Percentiles rank a stretch among this genome's conserved stretches.
Conservation (phyloP, 2,329 filamentous ascomycete genomes). For the Aspergillus udagawae region DNA sequence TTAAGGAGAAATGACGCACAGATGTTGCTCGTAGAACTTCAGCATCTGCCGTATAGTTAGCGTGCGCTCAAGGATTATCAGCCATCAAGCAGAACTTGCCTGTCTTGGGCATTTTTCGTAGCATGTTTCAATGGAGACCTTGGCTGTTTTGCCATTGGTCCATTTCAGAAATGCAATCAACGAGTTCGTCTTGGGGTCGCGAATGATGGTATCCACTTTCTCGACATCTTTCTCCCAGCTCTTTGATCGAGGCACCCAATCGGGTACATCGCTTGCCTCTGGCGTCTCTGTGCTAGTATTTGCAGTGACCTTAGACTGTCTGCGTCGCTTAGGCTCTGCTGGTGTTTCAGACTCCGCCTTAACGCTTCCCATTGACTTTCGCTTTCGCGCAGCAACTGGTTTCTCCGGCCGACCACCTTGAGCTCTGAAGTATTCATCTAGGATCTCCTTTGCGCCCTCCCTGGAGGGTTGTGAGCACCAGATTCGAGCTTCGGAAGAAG, state of each 20-base stretch:
- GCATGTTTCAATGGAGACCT: slow-evolving; percentile 37
- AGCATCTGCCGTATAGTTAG: slow-evolving; percentile 38
- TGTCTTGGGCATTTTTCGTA: slow-evolving; percentile 42
- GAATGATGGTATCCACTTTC: slow-evolving; percentile 41
- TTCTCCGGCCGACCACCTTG: slow-evolving; percentile 41
- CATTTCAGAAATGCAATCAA: slow-evolving; percentile 41
- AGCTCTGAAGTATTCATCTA: slow-evolving; percentile 39
- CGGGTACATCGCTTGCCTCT: slow-evolving; percentile 12
- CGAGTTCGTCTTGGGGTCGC: slow-evolving; percentile 28
- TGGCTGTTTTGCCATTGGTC: slow-evolving; percentile 43
- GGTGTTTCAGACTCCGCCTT: slow-evolving; percentile 21
- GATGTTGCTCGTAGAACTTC: slow-evolving; percentile 46
- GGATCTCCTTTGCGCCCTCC: slow-evolving; percentile 36
- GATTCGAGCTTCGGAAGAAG: neutral
- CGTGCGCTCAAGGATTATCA: neutral
- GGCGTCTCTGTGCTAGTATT: slow-evolving; percentile 16
- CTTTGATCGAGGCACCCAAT: slow-evolving; percentile 39
- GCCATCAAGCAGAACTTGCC: slow-evolving; percentile 21
- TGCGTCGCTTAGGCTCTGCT: slow-evolving; percentile 23
- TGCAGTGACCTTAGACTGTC: slow-evolving; percentile 19
- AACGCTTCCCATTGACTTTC: slow-evolving; percentile 31
- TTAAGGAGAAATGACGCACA: slow-evolving; percentile 32
- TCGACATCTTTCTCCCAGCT: slow-evolving; percentile 44
- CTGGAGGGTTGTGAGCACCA: slow-evolving; percentile 23
- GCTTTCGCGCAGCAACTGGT: slow-evolving; percentile 24